A percentile compares a stretch with the other conserved stretches of the same genome.
Evolutionary conservation across 2,329 filamentous ascomycete genomes (phyloP).

Genomic region (Leptographium procerum): DNA sequence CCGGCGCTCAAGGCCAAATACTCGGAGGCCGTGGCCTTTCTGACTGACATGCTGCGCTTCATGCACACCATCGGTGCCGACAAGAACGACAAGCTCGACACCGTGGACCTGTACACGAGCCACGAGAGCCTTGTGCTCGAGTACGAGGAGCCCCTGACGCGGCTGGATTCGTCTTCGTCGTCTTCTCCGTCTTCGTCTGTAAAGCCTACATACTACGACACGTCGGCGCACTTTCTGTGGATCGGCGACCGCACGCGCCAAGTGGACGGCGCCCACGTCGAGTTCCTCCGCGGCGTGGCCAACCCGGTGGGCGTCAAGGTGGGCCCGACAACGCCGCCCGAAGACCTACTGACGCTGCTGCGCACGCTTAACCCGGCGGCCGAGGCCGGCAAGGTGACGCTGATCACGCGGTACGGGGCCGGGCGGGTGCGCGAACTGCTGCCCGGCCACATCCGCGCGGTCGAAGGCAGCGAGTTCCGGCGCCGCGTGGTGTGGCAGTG

Average conservation of each 20-base stretch:
- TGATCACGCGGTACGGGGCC: conserved; percentile 92
- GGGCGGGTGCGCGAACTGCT: conserved; percentile 64
- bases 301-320: conserved; percentile 97
- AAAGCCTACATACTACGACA: conserved; percentile 71
- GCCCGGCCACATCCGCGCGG: conserved; percentile 76
- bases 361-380: conserved; percentile 72
- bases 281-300: conserved; percentile 92
- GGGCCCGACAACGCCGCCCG: conserved; percentile 67
- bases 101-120: conserved; percentile 88
- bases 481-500: conserved; percentile 82
- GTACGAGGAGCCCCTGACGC: conserved; percentile 82
- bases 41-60: conserved; percentile 86
- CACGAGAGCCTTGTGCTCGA: conserved; percentile 91
- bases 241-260: conserved; percentile 94
- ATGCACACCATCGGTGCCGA: conserved; percentile 89
- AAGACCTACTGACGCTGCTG: conserved; percentile 68
- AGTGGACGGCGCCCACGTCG: conserved; percentile 84
- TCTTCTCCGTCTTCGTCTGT: background rate
- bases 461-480: conserved; percentile 63
- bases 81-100: conserved; percentile 72
- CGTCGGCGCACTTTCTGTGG: conserved; percentile 95
- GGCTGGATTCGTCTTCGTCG: conserved; percentile 20
- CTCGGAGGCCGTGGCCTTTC: conserved; percentile 68
- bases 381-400: conserved; percentile 84
- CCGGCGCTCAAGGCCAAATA: conserved; percentile 78